Percentiles rank a stretch among this genome's conserved stretches.
Evolutionary conservation across 306 rosid species (phyloP).

Genomic region (Cicer pinnatifidum): DNA sequence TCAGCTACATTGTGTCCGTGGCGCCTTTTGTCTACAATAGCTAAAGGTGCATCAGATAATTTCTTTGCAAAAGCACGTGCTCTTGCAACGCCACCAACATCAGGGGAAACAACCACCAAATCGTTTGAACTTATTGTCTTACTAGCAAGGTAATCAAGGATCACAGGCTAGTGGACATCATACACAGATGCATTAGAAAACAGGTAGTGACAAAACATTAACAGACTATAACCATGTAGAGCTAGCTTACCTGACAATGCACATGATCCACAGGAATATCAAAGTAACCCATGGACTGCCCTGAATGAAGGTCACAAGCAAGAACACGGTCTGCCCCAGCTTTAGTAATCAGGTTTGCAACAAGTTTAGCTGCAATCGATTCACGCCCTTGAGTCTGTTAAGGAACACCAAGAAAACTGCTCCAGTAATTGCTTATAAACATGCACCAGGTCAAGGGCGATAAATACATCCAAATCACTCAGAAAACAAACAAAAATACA

Average conservation of each 20-base stretch:
- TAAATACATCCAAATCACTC: slow-evolving; percentile 24
- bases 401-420: not conserved
- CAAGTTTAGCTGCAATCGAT: slow-evolving; percentile 97
- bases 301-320: slow-evolving; percentile 98
- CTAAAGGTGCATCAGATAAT: slow-evolving; percentile 94
- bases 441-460: not conserved
- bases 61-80: slow-evolving; percentile 99
- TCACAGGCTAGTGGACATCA: slow-evolving; percentile 68
- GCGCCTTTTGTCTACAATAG: slow-evolving; percentile 96
- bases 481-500: not conserved
- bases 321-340: slow-evolving; percentile 99
- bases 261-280: slow-evolving; percentile 99
- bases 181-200: slow-evolving; percentile 48
- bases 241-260: slow-evolving; percentile 71
- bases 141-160: slow-evolving; percentile 98
- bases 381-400: slow-evolving; percentile 94
- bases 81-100: slow-evolving; percentile 99
- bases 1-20: slow-evolving; percentile 93
- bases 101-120: slow-evolving; percentile 98
- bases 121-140: slow-evolving; percentile 75
- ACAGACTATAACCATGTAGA: slow-evolving; percentile 37
- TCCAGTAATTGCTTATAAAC: slow-evolving; percentile 20
- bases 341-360: slow-evolving; percentile 87
- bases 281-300: slow-evolving; percentile 98
- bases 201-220: slow-evolving; percentile 8